These are phyloP conservation scores for Coemansia sp. DNA, from an alignment of 192 early-diverging fungal genomes.

Conservation along the genomic window DNA sequence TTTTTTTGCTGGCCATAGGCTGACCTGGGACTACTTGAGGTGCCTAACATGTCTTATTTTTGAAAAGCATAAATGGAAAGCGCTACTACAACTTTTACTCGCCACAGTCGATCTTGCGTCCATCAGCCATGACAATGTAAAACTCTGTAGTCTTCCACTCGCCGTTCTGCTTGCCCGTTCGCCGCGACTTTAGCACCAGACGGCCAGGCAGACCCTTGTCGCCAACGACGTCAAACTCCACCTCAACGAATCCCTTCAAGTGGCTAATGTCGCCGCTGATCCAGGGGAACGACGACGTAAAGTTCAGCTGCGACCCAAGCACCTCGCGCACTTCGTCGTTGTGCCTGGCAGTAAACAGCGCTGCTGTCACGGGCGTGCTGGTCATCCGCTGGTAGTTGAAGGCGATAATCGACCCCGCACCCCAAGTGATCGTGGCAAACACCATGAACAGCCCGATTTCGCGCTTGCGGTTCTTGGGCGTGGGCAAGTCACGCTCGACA, in stretches of 20 bases:
- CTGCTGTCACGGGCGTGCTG: slow-evolving; percentile 57
- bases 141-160: slow-evolving; percentile 56
- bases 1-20: neutral
- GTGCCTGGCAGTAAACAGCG: slow-evolving; percentile 55
- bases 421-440: slow-evolving; percentile 50
- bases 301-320: slow-evolving; percentile 53
- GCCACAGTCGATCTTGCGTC: slow-evolving; percentile 44
- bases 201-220: slow-evolving; percentile 40
- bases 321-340: slow-evolving; percentile 37
- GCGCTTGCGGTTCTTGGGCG: slow-evolving; percentile 51
- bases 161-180: slow-evolving; percentile 53
- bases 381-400: slow-evolving; percentile 62
- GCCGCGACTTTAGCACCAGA: slow-evolving; percentile 53
- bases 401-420: slow-evolving; percentile 48
- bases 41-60: neutral
- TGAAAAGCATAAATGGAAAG: neutral
- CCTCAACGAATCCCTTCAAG: slow-evolving; percentile 56
- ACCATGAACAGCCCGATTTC: slow-evolving; percentile 49
- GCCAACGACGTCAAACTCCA: slow-evolving; percentile 54
- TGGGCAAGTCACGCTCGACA: slow-evolving; percentile 50
- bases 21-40: too few species aligned
- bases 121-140: slow-evolving; percentile 43
- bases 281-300: slow-evolving; percentile 55
- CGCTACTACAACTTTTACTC: slow-evolving; percentile 3
- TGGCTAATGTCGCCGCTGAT: slow-evolving; percentile 59